Evolutionary conservation across 1,139 yeast genomes (phyloP), one percentile per base, ranked within the genome.

Genomic region (Saccharomyces hybrid): DNA sequence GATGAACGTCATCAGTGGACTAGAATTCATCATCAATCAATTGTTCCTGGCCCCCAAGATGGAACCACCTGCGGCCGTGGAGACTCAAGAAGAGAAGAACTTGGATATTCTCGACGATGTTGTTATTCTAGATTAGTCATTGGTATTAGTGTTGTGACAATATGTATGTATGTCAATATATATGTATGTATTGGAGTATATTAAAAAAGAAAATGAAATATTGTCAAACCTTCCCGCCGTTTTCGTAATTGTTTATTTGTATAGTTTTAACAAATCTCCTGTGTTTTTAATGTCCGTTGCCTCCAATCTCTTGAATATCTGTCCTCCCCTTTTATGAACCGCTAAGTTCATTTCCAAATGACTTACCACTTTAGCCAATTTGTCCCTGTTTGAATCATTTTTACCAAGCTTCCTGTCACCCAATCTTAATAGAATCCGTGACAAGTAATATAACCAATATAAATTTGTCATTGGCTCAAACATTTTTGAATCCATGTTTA

Each of bases 391-490:
- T 38, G 12, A 11, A 38, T 38, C 44, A 38, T 38, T 38, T 24
- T 38, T 38, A 38, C 44, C 44, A 19, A 38, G 44, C 26, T 38
- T 38, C 8, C 44, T 38, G 24, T 38, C 44, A 38, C 44, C 44
- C 12, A 38, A 38, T 19, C 19, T 38, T 38, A 38, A 19, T 32
- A 71, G 55, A 14, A 38, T 24, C 5, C 44, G 44, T 38, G 44
- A 52, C 24, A 77, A 42, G 58, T 76, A 77, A 57, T 76, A 77
- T 46, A 77, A 57, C 82, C 82, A 78, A 14, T 71, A 61, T 11
- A 77, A 51, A 58, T 77, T 77, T 42, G 75, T 75, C 42, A 63
- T 64, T 16, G 77, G 74, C 68, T 70, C 60, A 64, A 64, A 53
- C 53, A 56, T 24, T 69, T 67, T 76, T 19, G 62, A 58, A 21